phyloP scores from a whole-genome alignment of 2,329 filamentous ascomycete species.

The Diaporthe capsici region DNA sequence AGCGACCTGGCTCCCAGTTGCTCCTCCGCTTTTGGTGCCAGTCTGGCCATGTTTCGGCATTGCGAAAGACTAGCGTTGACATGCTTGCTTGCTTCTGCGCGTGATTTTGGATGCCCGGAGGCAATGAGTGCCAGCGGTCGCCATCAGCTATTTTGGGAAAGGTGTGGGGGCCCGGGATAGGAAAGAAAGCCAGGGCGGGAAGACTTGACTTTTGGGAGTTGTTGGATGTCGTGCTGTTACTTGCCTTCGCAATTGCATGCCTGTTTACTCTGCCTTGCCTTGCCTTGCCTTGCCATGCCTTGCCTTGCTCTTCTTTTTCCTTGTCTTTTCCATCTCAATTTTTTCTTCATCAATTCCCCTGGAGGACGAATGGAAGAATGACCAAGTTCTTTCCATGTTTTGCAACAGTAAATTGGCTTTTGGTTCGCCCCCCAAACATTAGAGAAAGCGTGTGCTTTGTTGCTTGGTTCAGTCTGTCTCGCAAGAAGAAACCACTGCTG shows the following conservation, averaged over 20 bases:
- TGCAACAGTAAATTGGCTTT: not conserved
- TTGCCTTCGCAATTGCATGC: slow-evolving; percentile 20
- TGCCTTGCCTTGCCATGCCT: not conserved
- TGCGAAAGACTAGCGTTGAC: not conserved
- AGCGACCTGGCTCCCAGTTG: not conserved
- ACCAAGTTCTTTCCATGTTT: not conserved
- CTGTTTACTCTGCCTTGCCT: not conserved
- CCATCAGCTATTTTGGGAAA: not conserved
- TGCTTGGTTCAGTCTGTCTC: slow-evolving; percentile 10
- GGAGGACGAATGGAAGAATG: slow-evolving; percentile 1
- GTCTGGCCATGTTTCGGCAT: not conserved
- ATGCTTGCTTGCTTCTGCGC: not conserved
- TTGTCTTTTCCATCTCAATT: not conserved
- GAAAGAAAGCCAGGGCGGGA: slow-evolving; percentile 12
- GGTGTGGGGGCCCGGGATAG: not conserved
- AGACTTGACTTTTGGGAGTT: slow-evolving; percentile 4
- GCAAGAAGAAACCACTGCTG: slow-evolving; percentile 2
- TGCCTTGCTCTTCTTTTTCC: not conserved
- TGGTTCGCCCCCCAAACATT: not conserved
- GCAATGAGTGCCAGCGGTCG: not conserved
- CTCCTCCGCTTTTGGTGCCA: not conserved
- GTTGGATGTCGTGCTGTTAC: slow-evolving; percentile 14
- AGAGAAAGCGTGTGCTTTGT: slow-evolving; percentile 12
- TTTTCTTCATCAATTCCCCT: slow-evolving; percentile 6
- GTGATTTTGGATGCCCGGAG: slow-evolving; percentile 1